Evolutionary conservation across 2,329 filamentous ascomycete species (phyloP), one percentile per base, ranked within the genome.

Genomic region (Xylogone sp.): DNA sequence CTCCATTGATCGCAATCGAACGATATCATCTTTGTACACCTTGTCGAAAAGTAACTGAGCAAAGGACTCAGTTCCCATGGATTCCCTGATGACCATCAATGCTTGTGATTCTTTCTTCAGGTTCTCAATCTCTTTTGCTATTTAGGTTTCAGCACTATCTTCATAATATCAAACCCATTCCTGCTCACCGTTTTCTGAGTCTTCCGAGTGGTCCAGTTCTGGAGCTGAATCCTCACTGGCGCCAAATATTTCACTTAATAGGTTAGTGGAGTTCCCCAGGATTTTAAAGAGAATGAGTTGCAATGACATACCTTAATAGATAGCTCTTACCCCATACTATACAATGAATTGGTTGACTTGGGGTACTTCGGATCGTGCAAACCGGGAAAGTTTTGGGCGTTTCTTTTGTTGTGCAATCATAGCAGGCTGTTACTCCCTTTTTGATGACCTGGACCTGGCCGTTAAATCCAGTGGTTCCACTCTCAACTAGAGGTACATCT

Each of bases 261-360:
- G 70, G 49, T 60, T 54, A 75, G 66, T 43, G 54, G 4, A 39
- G 12, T 16, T 18, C 34, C 34, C 5, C n/a, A n/a, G 13, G 34
- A 5, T 27, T 27, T 6, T 5, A 27, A 10, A 27, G 24, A 42
- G 27, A 52, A 50, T 31, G 7, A 39, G 9, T 10, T 3, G 20
- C 19, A 22, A 20, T 19, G 2, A 31, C 65, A 54, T 63, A 75
- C 77, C 90, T 94, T 54, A 99, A 81, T 8, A 99, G 78, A 68
- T 97, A 99, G 68, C 91, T 96, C 73, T 97, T 99, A 19, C 83
- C 93, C 94, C 94, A 99, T 2, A 99, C 93, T 55, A 99, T 99
- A 73, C 94, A 97, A 71, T 99, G 94, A 43, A 99, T 97, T 1
- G 93, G 90, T 63, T 97, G 93, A 58, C 88, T 96, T 0, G 94